Conservation (phyloP, 176 grass and related monocot genomes). For the Eremochloa ophiuroides region DNA sequence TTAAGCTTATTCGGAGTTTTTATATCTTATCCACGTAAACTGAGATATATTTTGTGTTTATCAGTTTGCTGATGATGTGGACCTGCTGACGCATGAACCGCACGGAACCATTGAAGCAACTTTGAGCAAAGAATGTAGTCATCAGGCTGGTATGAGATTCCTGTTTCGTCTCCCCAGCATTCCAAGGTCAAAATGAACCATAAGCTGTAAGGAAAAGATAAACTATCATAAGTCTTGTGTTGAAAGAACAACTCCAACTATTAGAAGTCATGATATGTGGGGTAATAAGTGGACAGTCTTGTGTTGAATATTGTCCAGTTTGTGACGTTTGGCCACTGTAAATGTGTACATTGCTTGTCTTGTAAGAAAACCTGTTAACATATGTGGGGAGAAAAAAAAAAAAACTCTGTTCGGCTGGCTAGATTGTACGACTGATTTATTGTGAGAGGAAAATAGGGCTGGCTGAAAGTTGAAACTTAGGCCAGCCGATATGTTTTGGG, state of each 20-base stretch:
- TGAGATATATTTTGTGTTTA: neutral
- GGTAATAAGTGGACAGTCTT: slow-evolving; percentile 5
- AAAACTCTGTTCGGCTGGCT: too few species aligned
- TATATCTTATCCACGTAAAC: neutral
- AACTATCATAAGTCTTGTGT: neutral
- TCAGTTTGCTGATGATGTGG: slow-evolving; percentile 94
- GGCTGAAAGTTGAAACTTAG: too few species aligned
- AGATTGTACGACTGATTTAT: too few species aligned
- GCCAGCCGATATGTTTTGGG: too few species aligned
- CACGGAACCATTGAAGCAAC: slow-evolving; percentile 97
- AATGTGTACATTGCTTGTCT: neutral
- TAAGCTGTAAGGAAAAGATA: neutral
- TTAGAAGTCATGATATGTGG: too few species aligned
- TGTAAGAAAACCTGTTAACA: neutral
- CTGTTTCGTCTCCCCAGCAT: neutral
- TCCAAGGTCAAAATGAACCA: neutral
- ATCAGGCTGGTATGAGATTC: neutral
- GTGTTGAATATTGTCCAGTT: neutral
- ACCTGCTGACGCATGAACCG: slow-evolving; percentile 82
- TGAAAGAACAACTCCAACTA: too few species aligned
- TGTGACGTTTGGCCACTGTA: neutral
- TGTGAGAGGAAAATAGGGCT: too few species aligned
- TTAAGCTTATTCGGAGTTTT: neutral
- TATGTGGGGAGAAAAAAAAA: too few species aligned
- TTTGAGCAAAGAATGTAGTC: slow-evolving; percentile 43